Conservation (phyloP, 2,329 filamentous ascomycete genomes). For the Arthroderma uncinatum region DNA sequence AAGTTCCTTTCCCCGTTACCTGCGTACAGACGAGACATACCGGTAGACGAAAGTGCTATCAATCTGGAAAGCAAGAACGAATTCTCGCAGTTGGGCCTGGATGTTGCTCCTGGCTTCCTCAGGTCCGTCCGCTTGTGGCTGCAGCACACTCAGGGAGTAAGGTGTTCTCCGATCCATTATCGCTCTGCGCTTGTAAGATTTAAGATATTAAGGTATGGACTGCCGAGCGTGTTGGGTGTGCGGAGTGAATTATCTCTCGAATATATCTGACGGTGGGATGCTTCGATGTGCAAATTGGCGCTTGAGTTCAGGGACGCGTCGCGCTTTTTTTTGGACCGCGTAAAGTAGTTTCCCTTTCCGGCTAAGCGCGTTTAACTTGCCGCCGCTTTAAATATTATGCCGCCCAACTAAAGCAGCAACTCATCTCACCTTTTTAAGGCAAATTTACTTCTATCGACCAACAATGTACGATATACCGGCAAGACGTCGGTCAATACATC, state of each 20-base stretch:
- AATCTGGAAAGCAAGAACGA: constrained; percentile 85
- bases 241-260: neutral
- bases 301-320: constrained; percentile 24
- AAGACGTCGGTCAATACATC: no score
- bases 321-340: constrained; percentile 19
- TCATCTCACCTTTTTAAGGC: no score
- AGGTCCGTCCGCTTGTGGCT: constrained; percentile 52
- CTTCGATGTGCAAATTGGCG: neutral
- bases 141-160: constrained; percentile 73
- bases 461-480: no score
- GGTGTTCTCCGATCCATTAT: constrained; percentile 78
- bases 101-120: constrained; percentile 61
- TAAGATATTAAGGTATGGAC: neutral
- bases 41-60: constrained; percentile 94
- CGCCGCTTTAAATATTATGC: no score
- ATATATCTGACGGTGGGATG: neutral
- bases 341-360: constrained; percentile 26
- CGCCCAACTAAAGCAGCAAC: no score
- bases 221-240: neutral
- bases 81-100: constrained; percentile 72
- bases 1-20: neutral
- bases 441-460: no score
- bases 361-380: no score
- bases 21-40: constrained; percentile 38
- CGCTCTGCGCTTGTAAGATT: neutral